These are phyloP conservation scores for Mycena sanguinolenta DNA, from an alignment of 768 basidiomycete species.

Conservation along the genomic window DNA sequence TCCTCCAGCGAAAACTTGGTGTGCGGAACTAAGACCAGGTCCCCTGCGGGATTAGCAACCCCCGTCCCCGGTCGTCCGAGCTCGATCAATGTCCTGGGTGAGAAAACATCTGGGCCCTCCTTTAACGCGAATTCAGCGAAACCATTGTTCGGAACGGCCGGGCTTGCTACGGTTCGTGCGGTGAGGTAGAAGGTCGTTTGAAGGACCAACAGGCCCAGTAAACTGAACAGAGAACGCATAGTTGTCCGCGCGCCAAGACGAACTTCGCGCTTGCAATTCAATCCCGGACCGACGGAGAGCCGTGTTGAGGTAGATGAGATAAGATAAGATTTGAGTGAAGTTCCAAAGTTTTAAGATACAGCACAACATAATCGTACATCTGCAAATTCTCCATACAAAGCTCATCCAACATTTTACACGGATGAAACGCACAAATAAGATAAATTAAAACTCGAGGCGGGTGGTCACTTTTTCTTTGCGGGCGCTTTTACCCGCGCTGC, in stretches of 20 bases:
- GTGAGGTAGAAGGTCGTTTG: neutral
- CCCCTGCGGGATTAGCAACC: constrained; percentile 73
- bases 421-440: constrained; percentile 11
- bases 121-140: constrained; percentile 65
- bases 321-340: neutral
- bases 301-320: no score
- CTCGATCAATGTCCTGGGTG: constrained; percentile 78
- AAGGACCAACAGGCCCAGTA: constrained; percentile 60
- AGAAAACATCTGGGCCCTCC: constrained; percentile 70
- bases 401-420: neutral
- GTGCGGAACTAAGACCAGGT: constrained; percentile 75
- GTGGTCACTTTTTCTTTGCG: constrained; percentile 32
- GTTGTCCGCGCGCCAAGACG: neutral
- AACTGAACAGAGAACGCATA: constrained; percentile 68
- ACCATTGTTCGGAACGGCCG: no score
- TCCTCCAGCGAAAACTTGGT: constrained; percentile 80
- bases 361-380: neutral
- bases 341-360: neutral
- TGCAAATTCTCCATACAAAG: neutral
- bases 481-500: constrained; percentile 24
- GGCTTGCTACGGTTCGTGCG: constrained; percentile 43
- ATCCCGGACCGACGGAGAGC: no score
- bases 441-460: neutral
- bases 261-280: no score
- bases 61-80: constrained; percentile 77